phyloP scores from a whole-genome alignment of 768 basidiomycete species.

The Clathrus columnatus region DNA sequence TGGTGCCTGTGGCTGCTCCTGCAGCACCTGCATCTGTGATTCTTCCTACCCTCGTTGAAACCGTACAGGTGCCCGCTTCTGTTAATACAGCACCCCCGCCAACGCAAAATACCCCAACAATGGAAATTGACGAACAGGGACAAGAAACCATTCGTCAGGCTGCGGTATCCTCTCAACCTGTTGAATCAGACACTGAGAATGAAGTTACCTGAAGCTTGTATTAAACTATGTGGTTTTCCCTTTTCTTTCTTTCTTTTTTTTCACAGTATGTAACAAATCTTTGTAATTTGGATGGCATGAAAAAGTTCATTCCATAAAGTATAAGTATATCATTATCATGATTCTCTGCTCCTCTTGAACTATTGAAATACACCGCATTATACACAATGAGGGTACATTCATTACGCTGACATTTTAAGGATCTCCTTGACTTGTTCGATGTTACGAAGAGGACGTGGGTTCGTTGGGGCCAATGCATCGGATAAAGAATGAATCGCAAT shows the following conservation, averaged over 20 bases:
- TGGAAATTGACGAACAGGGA: not conserved
- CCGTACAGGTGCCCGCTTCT: no score
- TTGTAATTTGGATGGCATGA: not conserved
- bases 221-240: no score
- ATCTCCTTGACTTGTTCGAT: slow-evolving; percentile 5
- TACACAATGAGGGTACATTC: not conserved
- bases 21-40: not conserved
- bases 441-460: not conserved
- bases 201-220: slow-evolving; percentile 7
- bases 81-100: not conserved
- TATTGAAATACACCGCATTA: not conserved
- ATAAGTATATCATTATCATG: no score
- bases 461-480: not conserved
- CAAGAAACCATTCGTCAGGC: not conserved
- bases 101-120: not conserved
- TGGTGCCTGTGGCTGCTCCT: not conserved
- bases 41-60: no score
- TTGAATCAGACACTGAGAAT: slow-evolving; percentile 1
- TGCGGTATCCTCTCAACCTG: not conserved
- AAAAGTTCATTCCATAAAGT: no score
- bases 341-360: no score
- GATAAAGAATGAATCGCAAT: slow-evolving; percentile 6
- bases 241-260: not conserved
- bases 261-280: not conserved
- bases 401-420: not conserved